Base-by-base conservation (phyloP, 306 rosid genomes). In the Castanopsis chinensis region DNA sequence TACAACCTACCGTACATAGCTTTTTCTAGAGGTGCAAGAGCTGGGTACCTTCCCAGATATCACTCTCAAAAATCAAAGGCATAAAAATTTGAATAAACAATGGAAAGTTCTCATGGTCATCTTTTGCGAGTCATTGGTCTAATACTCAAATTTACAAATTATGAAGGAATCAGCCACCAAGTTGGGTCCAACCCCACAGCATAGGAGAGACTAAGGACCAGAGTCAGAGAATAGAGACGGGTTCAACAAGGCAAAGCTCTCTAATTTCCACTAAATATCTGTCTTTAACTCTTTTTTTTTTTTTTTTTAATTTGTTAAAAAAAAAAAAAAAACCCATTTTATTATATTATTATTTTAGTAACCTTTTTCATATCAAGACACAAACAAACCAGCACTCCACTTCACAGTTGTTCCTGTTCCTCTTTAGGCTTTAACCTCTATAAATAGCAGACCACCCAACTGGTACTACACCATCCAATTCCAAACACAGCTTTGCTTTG, bases 391-490 rank as follows among this genome's bases (percentile, higher is more conserved):
- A 56, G 10, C 19, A 69, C 21, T 20, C 74, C 57, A 37, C 75
- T 43, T 3, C 30, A 7, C 21, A 63, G 43, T 52, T 15, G 28
- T 23, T 74, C 37, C 45, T n/a, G 5, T 23, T 4, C 52, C n/a
- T 33, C 35, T 6, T 33, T 33, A 5, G 6, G 35, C 52, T n/a
- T 23, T 9, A 65, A 37, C 75, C 78, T 19, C 90, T 86, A 88
- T 88, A 88, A 84, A 88, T 86, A 78, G 59, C 83, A 17, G 75
- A 32, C 67, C 78, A 21, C 55, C 60, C 28, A 11, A 23, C 64
- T 51, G 37, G n/a, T 1, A 21, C 56, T 23, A 68, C 35, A 17
- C 81, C 28, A 17, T 79, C 74, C 72, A 20, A 80, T 73, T 49
- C 53, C 78, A 69, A 69, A 21, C 52, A 28, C 61, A 64, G 49